Percentiles rank a stretch among this genome's conserved stretches.
phyloP scores from a whole-genome alignment of 495 filamentous ascomycete genomes.

The Annulohypoxylon bovei region DNA sequence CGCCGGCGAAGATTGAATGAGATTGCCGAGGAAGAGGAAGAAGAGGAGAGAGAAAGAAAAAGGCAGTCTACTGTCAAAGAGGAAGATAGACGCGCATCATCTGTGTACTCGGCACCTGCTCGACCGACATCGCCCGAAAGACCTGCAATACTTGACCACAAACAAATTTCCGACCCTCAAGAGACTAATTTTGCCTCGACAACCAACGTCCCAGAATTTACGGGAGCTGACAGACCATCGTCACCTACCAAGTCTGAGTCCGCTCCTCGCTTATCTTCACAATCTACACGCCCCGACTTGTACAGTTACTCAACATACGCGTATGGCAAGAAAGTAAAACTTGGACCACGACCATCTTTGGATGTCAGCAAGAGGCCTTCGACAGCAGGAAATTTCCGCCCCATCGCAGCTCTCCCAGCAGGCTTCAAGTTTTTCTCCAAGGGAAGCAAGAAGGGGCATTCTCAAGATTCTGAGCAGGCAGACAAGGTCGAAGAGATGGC shows the following conservation, averaged over 20 bases:
- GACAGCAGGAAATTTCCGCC: conserved; percentile 71
- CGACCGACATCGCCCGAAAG: conserved; percentile 30
- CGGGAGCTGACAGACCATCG: conserved; percentile 47
- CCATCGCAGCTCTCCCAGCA: conserved; percentile 74
- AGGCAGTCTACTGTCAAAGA: conserved; percentile 59
- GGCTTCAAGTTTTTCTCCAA: conserved; percentile 63
- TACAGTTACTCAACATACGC: conserved; percentile 65
- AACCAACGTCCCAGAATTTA: conserved; percentile 52
- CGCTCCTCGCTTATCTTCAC: conserved; percentile 65
- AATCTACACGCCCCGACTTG: conserved; percentile 73
- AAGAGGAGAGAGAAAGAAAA: conserved; percentile 62
- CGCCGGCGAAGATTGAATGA: conserved; percentile 81
- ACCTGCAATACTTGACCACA: conserved; percentile 30
- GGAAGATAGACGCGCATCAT: conserved; percentile 45
- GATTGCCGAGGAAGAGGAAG: conserved; percentile 85
- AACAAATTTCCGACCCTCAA: conserved; percentile 47
- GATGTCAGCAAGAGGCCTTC: conserved; percentile 73
- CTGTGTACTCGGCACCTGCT: conserved; percentile 38
- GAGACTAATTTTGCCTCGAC: conserved; percentile 53
- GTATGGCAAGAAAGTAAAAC: conserved; percentile 77
- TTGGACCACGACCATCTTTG: conserved; percentile 82
- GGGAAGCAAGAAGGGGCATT: conserved; percentile 53
- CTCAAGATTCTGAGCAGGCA: conserved; percentile 36
- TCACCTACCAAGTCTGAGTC: conserved; percentile 53
- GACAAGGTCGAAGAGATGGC: conserved; percentile 44